Percentiles rank a stretch among this genome's conserved stretches.
Conservation (phyloP, 345 rosid species). For the Erucastrum elatum region DNA sequence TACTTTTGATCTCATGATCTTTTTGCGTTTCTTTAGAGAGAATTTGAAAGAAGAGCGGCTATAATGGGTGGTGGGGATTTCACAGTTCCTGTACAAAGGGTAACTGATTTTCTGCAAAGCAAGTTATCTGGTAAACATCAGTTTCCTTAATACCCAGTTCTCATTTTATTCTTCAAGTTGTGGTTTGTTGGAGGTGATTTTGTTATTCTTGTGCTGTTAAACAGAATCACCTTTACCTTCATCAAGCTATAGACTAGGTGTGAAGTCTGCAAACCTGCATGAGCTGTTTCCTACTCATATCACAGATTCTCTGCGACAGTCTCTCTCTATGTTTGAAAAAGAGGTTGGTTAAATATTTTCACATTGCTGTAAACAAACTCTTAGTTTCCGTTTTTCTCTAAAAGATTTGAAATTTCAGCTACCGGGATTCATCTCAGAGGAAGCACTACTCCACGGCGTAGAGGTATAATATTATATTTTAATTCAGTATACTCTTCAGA, state of each 20-base stretch:
- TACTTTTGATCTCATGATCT: constrained; percentile 11
- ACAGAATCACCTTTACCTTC: constrained; percentile 72
- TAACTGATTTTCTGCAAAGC: constrained; percentile 72
- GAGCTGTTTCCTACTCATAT: constrained; percentile 70
- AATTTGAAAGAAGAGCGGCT: constrained; percentile 88
- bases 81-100: constrained; percentile 84
- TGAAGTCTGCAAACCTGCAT: constrained; percentile 79
- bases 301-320: constrained; percentile 67
- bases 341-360: constrained; percentile 52
- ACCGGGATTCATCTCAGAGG: constrained; percentile 82
- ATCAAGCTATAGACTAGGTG: constrained; percentile 92
- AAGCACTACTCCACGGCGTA: constrained; percentile 92
- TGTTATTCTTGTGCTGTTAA: constrained; percentile 31
- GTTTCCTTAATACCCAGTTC: background rate
- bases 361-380: background rate
- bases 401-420: constrained; percentile 54
- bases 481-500: background rate
- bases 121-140: constrained; percentile 64
- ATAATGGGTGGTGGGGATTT: constrained; percentile 85
- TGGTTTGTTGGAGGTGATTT: constrained; percentile 2
- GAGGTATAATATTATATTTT: constrained; percentile 56
- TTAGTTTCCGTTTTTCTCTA: constrained; percentile 13
- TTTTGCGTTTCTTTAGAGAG: constrained; percentile 56
- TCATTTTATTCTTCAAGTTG: background rate
- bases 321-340: constrained; percentile 70